phyloP scores from a whole-genome alignment of 2,329 filamentous ascomycete species.

The Pochonia chlamydosporia region DNA sequence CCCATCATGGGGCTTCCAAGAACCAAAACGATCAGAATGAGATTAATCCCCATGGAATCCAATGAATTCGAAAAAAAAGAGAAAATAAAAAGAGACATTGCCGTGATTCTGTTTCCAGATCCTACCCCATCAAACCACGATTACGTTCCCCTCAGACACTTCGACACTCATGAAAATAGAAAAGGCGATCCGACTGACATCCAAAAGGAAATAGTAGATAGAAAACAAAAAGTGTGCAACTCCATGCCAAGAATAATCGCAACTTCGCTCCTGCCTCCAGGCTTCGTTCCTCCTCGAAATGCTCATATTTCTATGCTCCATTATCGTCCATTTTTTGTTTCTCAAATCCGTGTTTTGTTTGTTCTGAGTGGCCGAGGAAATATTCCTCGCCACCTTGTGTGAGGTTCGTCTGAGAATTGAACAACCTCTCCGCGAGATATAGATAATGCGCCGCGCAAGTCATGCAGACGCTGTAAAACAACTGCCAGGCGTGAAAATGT shows the following conservation, averaged over 20 bases:
- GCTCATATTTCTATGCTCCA: too few species aligned
- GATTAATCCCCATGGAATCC: background rate
- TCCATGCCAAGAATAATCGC: too few species aligned
- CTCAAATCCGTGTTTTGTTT: background rate
- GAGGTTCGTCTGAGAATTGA: background rate
- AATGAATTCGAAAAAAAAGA: constrained; percentile 1
- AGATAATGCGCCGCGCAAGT: background rate
- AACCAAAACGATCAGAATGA: background rate
- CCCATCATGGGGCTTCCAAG: background rate
- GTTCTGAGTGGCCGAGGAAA: too few species aligned
- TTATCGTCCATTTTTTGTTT: background rate
- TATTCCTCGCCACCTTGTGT: too few species aligned
- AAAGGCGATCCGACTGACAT: too few species aligned
- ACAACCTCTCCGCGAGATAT: background rate
- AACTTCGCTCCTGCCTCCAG: too few species aligned
- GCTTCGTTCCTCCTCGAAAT: too few species aligned
- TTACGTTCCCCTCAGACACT: too few species aligned
- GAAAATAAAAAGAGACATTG: background rate
- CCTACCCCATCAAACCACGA: background rate
- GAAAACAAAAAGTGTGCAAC: too few species aligned
- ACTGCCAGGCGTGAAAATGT: too few species aligned
- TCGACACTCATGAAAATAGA: too few species aligned
- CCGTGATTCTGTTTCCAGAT: background rate
- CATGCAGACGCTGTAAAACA: background rate
- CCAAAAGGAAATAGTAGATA: too few species aligned